Conservation (phyloP, 1,284 basidiomycete species). For the Flammula alnicola region DNA sequence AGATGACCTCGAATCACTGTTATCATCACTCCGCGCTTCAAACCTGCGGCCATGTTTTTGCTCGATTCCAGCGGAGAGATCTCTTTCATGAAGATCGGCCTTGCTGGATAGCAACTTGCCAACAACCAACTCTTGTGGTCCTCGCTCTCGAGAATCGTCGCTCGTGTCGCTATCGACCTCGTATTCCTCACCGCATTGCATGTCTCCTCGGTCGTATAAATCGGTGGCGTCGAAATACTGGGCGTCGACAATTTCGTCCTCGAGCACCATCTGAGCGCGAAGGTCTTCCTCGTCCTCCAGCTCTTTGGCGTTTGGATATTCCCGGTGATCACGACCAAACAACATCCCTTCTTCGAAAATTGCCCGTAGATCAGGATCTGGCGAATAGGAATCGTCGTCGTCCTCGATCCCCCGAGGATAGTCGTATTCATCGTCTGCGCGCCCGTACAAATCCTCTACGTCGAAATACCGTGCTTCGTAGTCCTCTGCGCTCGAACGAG, state of each 20-base stretch:
- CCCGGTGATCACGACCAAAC: neutral
- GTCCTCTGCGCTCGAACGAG: slow-evolving; percentile 4
- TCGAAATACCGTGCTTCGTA: slow-evolving; percentile 18
- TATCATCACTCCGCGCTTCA: no score
- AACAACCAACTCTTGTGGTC: no score
- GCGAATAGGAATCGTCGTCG: slow-evolving; percentile 5
- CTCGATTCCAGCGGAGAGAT: no score
- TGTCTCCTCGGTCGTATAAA: slow-evolving; percentile 11
- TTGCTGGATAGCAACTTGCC: no score
- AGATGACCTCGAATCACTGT: no score
- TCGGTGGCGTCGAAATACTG: slow-evolving; percentile 24
- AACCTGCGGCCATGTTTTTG: no score
- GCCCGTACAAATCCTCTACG: slow-evolving; percentile 17
- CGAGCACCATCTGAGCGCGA: neutral
- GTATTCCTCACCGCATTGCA: neutral
- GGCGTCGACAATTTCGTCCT: slow-evolving; percentile 1
- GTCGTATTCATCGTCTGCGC: slow-evolving; percentile 15
- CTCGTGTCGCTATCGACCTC: neutral
- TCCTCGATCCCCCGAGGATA: slow-evolving; percentile 19
- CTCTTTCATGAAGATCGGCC: no score
- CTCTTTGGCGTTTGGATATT: no score
- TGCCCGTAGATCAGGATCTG: slow-evolving; percentile 4
- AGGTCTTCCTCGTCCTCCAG: neutral
- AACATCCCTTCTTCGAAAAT: slow-evolving; percentile 5
- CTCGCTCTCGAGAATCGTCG: neutral